Evolutionary conservation across 257 asterid genomes (phyloP), one percentile per base, ranked within the genome.

Genomic region (Petrea volubilis): DNA sequence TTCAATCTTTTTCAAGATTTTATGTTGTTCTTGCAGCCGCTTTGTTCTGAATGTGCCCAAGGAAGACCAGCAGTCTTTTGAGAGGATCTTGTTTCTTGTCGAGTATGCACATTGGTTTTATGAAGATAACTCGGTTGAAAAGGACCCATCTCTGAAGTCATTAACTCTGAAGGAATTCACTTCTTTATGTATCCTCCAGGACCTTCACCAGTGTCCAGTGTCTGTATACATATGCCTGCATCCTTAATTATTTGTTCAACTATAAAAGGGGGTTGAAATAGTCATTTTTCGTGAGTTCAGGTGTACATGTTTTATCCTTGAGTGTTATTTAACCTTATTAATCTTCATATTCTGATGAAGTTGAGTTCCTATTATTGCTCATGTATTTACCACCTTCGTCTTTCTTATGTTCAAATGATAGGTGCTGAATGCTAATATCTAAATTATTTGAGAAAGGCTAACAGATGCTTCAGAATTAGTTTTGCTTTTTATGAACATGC

Each of bases 51-150:
- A 95, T 59, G 96, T 91, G 74, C 99, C 99, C 13, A 90, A 91
- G 86, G 99, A 95, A 87, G 99, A 92, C 71, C 92, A 89, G 43
- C 97, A 92, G 77, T 90, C 99, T 28, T 95, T 92, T 68, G 98
- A 95, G 88, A 90, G 99, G 86, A 92, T 95, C 67, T 79, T 95
- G 82, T 95, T 95, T 81, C 97, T 95, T 61, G 98, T 95, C 77
- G 99, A 95, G 84, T 90, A 84, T 67, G 99, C 99, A 18, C 96
- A 95, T 73, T 95, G 98, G 99, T 95, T 84, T 70, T 95, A 95
- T 43, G 99, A 95, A 80, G 99, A 95, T 84, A 95, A 95, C 68
- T 74, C 98, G 0, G 97, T 92, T 12, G 99, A 95, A 73, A 82
- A 90, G 77, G 83, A 95, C 71, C 97, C 99, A 51, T 95, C 99